Conservation (phyloP, 768 basidiomycete genomes). For the Kwoniella mangroviensis region DNA sequence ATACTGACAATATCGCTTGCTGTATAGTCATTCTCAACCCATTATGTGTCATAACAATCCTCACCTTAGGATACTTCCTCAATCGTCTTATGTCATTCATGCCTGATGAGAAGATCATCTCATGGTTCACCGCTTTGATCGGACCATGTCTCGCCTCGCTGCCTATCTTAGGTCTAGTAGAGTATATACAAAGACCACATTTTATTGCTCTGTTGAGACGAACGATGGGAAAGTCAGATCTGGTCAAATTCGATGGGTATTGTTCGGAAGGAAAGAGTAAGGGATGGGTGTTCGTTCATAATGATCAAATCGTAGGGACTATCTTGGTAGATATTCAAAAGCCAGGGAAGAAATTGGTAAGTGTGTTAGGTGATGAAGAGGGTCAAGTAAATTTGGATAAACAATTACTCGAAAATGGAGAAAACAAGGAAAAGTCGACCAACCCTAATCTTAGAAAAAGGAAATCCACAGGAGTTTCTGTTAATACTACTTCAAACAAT, state of each 20-base stretch:
- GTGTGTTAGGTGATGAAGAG: constrained; percentile 39
- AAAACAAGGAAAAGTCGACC: background rate
- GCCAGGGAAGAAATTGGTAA: constrained; percentile 29
- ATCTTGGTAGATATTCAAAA: constrained; percentile 27
- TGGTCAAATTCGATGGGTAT: constrained; percentile 30
- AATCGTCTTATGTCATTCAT: constrained; percentile 26
- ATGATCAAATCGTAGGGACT: constrained; percentile 33
- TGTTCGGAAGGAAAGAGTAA: constrained; percentile 15
- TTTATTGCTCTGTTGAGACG: constrained; percentile 28
- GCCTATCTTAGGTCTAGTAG: constrained; percentile 31
- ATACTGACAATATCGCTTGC: background rate
- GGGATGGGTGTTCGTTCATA: constrained; percentile 27
- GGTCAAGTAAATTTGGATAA: constrained; percentile 16
- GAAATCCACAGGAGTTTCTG: background rate
- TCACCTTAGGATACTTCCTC: constrained; percentile 18
- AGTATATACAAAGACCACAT: constrained; percentile 38
- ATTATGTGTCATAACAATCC: constrained; percentile 19
- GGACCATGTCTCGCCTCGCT: constrained; percentile 35
- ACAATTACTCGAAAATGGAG: background rate
- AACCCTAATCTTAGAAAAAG: background rate
- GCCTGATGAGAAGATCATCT: constrained; percentile 20
- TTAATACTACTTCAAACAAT: background rate
- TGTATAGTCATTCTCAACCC: constrained; percentile 35
- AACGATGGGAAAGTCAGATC: constrained; percentile 36
- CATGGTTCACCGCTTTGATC: constrained; percentile 28